Conservation (phyloP, 805 yeast species). For the Metschnikowia cubensis region DNA sequence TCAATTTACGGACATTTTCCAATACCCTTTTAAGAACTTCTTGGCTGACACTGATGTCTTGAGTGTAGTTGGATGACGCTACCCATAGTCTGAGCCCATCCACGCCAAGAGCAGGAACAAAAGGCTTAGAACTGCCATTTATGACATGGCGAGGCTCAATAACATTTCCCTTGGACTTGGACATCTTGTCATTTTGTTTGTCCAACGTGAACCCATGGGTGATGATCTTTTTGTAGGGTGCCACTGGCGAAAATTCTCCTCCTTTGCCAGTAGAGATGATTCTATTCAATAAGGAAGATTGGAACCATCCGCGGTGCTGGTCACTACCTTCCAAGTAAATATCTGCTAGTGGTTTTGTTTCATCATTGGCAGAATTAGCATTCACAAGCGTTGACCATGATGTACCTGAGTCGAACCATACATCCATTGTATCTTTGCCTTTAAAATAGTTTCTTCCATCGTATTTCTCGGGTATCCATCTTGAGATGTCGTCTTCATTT, state of each 20-base stretch:
- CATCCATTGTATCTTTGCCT: constrained; percentile 94
- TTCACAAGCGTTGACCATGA: constrained; percentile 69
- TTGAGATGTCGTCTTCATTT: constrained; percentile 43
- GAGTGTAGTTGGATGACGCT: constrained; percentile 82
- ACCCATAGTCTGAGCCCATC: constrained; percentile 91
- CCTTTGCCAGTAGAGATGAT: constrained; percentile 50
- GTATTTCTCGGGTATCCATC: constrained; percentile 70
- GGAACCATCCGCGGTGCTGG: constrained; percentile 99
- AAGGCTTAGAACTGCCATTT: constrained; percentile 48
- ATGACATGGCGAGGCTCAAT: constrained; percentile 67
- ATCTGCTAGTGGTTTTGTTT: constrained; percentile 48
- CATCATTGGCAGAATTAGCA: constrained; percentile 17
- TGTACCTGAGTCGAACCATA: constrained; percentile 97
- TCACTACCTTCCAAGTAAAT: constrained; percentile 96
- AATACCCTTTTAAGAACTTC: constrained; percentile 70
- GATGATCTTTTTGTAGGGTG: constrained; percentile 69
- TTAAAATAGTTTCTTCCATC: constrained; percentile 48
- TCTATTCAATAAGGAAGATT: constrained; percentile 81
- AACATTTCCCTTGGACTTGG: constrained; percentile 85
- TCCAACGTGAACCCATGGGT: constrained; percentile 95
- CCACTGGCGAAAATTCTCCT: constrained; percentile 28
- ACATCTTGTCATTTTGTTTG: constrained; percentile 84
- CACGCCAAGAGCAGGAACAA: constrained; percentile 65
- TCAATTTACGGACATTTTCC: constrained; percentile 73
- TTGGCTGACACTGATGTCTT: constrained; percentile 73